Base-by-base conservation (phyloP, 352 stramenopile genomes). In the Globisporangium perplexum region DNA sequence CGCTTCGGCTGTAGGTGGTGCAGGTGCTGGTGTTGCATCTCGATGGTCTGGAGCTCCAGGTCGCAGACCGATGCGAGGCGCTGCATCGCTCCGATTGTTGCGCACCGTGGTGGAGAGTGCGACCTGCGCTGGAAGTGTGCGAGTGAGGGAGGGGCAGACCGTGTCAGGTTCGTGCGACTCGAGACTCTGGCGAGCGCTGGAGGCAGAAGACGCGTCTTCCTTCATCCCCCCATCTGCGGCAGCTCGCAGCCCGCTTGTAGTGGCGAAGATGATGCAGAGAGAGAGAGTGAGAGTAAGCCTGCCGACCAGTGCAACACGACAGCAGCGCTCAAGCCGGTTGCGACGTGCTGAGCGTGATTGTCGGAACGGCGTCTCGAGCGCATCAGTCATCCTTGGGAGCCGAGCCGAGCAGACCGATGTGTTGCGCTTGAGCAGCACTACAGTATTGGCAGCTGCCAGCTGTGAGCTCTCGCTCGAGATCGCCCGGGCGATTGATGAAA, bases 31-130 rank as follows among this genome's bases (percentile, higher is more conserved):
- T 12, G n/a, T 8, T 30, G 20, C 7, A 26, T 26, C 41, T 46
- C 41, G n/a, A 46, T 18, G n/a, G 50, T 41, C 28, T 60, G 46
- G 46, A 23, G 54, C 47, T 60, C 54, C 46, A 60, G 22, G 36
- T 55, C 54, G 38, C 54, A 50, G n/a, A 55, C 38, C 22, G 54
- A 60, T 24, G 38, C 38, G 10, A 60, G 50, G 47, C 38, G 54
- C 54, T 60, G 53, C 47, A 55, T 60, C 12, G 17, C 26, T 39
- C 18, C 18, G 1, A 17, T 30, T 11, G 33, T 39, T 2, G 33
- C 3, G 31, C 11, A 8, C 31, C 31, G 31, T 36, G 31, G 7
- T 36, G 31, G 33, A 18, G 33, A 7, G 33, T 39, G 33, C 33
- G 33, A 39, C 14, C 33, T 39, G 33, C 12, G 33, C 33, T 39